Base-by-base conservation (phyloP, 116 monocot genomes). In the Thalassia testudinum region DNA sequence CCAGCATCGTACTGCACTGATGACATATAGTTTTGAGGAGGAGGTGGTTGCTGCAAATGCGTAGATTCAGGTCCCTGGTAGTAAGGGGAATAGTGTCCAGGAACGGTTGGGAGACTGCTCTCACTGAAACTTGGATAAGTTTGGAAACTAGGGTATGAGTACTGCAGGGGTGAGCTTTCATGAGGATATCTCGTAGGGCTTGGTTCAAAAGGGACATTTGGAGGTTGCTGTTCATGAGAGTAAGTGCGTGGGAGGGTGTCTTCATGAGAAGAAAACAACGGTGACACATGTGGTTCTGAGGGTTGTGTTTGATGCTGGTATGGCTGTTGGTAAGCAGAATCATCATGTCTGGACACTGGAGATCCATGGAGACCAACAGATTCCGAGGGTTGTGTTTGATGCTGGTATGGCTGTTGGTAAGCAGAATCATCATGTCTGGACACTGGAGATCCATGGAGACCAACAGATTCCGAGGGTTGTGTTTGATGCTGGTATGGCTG, bases 101-200 rank as follows among this genome's bases (percentile, higher is more conserved):
- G 88, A 23, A 66, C 81, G 8, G 77, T 30, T 47, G 95, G 88
- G 13, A 81, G 69, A 19, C 71, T 50, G 52, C 71, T 68, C 1
- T 95, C 88, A 37, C 78, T 82, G 44, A 88, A 88, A 60, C 72
- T 79, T 17, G 95, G 95, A 58, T 85, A 95, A 17, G 95, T 74
- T 55, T 95, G 95, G 64, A 88, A 88, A 72, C 85, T 84, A 30
- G 95, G 73, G 68, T 77, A 88, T 19, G 76, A 53, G 28, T 69
- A 70, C 1, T 72, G 58, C 6, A 75, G 2, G 12, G 60, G 50
- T 5, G 7, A 27, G 10, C 43, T 23, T 58, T 60, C 48, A 21
- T 60, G 47, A 60, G 60, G 42, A 49, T 83, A 67, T 64, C 76
- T 52, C 23, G 24, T 65, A 37, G 0, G 66, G 50, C 8, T 56